Evolutionary conservation across 306 rosid species (phyloP).

Genomic region (Cucumis hystrix): DNA sequence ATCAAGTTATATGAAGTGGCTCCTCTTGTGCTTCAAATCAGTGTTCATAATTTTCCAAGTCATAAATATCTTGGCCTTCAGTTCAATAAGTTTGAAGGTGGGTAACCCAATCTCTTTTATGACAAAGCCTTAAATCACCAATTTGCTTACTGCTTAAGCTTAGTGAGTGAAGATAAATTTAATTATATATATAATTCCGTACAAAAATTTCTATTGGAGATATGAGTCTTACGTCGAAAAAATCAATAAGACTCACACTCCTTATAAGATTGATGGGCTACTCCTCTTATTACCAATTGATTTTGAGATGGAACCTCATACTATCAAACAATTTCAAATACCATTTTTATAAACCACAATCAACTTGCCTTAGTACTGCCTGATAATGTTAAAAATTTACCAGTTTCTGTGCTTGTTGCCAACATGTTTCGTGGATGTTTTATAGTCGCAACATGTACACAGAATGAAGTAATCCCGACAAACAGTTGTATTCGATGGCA

Average conservation of each 20-base stretch:
- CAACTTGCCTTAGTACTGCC: slow-evolving; percentile 38
- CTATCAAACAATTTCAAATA: slow-evolving; percentile 19
- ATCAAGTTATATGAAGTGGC: slow-evolving; percentile 41
- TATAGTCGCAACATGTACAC: slow-evolving; percentile 43
- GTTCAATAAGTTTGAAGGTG: slow-evolving; percentile 65
- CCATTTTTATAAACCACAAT: slow-evolving; percentile 58
- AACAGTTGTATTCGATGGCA: slow-evolving; percentile 55
- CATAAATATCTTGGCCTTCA: slow-evolving; percentile 51
- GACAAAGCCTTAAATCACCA: slow-evolving; percentile 10
- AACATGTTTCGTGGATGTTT: slow-evolving; percentile 58
- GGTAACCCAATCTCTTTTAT: slow-evolving; percentile 35
- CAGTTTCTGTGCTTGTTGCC: slow-evolving; percentile 63
- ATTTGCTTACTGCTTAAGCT: too few species aligned
- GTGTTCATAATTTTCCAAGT: slow-evolving; percentile 33
- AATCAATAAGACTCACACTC: too few species aligned
- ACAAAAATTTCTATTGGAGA: slow-evolving; percentile 1
- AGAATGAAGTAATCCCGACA: slow-evolving; percentile 40
- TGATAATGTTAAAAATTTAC: slow-evolving; percentile 45
- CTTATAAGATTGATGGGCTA: too few species aligned
- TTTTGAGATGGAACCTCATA: too few species aligned
- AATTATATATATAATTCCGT: too few species aligned
- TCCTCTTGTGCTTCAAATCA: slow-evolving; percentile 51
- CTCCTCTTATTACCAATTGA: too few species aligned
- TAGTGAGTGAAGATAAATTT: too few species aligned
- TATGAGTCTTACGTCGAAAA: too few species aligned